Base-by-base conservation (phyloP, 306 rosid genomes). In the Coriaria nepalensis region DNA sequence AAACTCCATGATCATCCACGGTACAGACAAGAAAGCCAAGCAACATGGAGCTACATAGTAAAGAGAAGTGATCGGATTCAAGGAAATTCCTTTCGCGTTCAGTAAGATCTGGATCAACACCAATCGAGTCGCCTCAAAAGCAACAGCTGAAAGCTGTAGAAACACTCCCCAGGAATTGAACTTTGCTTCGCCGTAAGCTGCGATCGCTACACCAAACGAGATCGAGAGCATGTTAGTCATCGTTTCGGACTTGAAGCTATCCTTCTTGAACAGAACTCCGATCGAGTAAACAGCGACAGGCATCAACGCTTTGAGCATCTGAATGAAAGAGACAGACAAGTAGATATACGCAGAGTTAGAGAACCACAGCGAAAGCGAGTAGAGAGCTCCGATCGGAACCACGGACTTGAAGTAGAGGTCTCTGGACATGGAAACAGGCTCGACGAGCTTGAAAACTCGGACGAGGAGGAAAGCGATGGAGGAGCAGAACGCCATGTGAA, bases 21-120 rank as follows among this genome's bases (percentile, higher is more conserved):
- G 98, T 1, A 90, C 10, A 9, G 81, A 77, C 13, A 90, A 50
- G 56, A 90, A 90, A 37, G 63, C 73, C 35, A 90, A 59, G 44
- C 98, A 90, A 41, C 98, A 90, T 3, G 98, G 98, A 0, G 98
- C 98, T 5, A 90, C 74, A n/a, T 90, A 90, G 63, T 85, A 90
- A n/a, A 90, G 78, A 4, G 98, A 90, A 2, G 95, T 85, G 9
- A 90, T 90, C 0, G 98, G 98, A 52, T 90, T 90, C 55, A 90
- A 15, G 5, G 73, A 81, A 29, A 90, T 85, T 6, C 98, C 98
- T 40, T 82, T 90, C 0, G 95, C 86, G 43, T 69, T 79, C 9
- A 90, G 70, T 63, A 90, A 33, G 64, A 90, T 90, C 77, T 85
- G 95, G 8, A 90, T 90, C 67, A 90, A 44, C 11, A 90, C 98